A percentile compares a stretch with the other conserved stretches of the same genome.
phyloP scores from a whole-genome alignment of 2,329 filamentous ascomycete genomes.

The Aureobasidium subglaciale region DNA sequence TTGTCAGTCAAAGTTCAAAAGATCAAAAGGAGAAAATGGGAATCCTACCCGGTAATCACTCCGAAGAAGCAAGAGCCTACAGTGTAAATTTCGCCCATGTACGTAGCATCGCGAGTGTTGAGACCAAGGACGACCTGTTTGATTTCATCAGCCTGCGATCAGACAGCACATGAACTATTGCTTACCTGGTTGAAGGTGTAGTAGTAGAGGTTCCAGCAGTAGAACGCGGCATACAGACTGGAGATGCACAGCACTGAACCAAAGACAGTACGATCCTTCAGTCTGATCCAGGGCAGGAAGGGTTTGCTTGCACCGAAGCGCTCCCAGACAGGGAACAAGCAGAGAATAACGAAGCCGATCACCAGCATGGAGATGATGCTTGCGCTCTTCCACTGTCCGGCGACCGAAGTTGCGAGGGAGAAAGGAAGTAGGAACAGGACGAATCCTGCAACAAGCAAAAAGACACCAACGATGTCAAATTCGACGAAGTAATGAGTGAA shows the following conservation, averaged over 20 bases:
- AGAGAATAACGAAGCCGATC: conserved; percentile 25
- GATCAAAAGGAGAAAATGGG: neutral
- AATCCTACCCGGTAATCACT: conserved; percentile 35
- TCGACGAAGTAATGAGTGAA: conserved; percentile 5
- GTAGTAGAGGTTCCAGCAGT: conserved; percentile 35
- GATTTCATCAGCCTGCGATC: neutral
- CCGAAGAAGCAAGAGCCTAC: conserved; percentile 38
- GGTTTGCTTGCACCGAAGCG: conserved; percentile 48
- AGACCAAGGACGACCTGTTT: neutral
- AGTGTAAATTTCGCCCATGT: conserved; percentile 27
- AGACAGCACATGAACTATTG: neutral
- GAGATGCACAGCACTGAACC: conserved; percentile 37
- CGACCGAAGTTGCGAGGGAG: conserved; percentile 18
- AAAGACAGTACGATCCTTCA: conserved; percentile 44
- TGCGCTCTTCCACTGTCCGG: conserved; percentile 16
- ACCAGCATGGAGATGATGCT: conserved; percentile 28
- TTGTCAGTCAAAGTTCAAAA: neutral
- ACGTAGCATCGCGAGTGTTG: neutral
- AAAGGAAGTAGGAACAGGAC: conserved; percentile 20
- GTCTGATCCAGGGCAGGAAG: conserved; percentile 49
- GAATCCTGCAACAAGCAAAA: conserved; percentile 22
- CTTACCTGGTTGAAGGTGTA: conserved; percentile 19
- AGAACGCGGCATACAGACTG: conserved; percentile 42
- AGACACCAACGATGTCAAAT: conserved; percentile 21
- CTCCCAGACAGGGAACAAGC: conserved; percentile 51